Evolutionary conservation across 2,329 filamentous ascomycete genomes (phyloP), one percentile per base, ranked within the genome.

Genomic region (Nothophaeocryptopus gaeumannii): DNA sequence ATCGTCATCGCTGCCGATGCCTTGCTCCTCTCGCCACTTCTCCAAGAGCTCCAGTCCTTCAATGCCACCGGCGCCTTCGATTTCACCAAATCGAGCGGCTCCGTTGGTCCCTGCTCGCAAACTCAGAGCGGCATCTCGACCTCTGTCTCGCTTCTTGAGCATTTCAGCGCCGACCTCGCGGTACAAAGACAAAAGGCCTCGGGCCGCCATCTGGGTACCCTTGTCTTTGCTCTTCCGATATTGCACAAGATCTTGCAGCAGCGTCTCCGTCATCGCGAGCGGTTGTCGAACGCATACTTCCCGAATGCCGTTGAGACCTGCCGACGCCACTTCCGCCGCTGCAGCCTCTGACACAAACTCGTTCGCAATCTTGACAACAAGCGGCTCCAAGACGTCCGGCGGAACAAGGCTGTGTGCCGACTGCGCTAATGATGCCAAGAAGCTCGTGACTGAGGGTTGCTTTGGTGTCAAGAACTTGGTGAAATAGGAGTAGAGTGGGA

Each of bases 201-300:
- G 92, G 11, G 92, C 90, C 7, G 93, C 93, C 93, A 99, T 97
- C 81, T 95, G 91, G n/a, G 93, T 88, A 52, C 92, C 91, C 76
- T 97, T 99, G 67, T 99, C 93, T 68, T 99, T 99, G 67, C 89
- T 95, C 76, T 95, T 96, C 53, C 89, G 83, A 72, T 99, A 97
- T 75, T 93, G 87, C 8, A 97, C 90, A 45, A 99, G 74, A 75
- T 99, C 93, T 69, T 99, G 92, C 29, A 99, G 74, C n/a, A 99
- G 74, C 0, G 91, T 96, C 58, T 97, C 91, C 44, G 84, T 90
- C 88, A 99, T 97, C 5, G 91, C 91, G n/a, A 97, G 75, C 1
- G 93, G 92, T 65, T 99, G 93, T 56, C 93, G 81, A 2, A 85
- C 86, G 69, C 92, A 96, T 20, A 99, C 88, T 66, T 99, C 93